phyloP scores from a whole-genome alignment of 1,284 basidiomycete species.

The Fomitopsis palustris region DNA sequence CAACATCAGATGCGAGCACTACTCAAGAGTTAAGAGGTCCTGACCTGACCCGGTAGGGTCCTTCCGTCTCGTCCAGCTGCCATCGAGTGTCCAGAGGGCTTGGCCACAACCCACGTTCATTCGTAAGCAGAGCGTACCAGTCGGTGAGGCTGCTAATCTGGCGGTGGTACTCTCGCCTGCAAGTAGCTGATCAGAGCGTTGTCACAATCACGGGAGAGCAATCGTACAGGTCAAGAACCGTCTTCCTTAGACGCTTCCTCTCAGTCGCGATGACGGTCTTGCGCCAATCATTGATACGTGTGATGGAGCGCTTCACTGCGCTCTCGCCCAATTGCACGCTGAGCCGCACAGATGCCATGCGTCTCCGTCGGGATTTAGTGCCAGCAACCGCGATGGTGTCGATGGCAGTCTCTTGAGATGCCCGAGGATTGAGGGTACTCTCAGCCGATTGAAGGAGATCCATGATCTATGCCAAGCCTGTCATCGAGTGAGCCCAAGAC shows the following conservation, averaged over 20 bases:
- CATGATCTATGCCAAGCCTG: constrained; percentile 43
- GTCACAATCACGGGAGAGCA: not conserved
- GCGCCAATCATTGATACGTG: constrained; percentile 67
- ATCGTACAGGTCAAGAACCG: constrained; percentile 64
- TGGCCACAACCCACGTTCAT: constrained; percentile 82
- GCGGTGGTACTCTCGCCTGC: constrained; percentile 65
- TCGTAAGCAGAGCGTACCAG: constrained; percentile 53
- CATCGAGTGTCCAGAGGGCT: constrained; percentile 53
- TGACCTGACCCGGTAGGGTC: constrained; percentile 79
- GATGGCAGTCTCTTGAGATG: constrained; percentile 43
- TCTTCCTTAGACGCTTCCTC: constrained; percentile 66
- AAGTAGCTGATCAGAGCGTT: not conserved
- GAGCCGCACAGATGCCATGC: constrained; percentile 50
- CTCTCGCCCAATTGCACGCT: constrained; percentile 62
- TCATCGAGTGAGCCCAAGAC: constrained; percentile 6
- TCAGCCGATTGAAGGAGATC: constrained; percentile 54
- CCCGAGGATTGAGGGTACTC: constrained; percentile 42
- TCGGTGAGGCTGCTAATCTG: constrained; percentile 61
- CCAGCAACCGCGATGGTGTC: constrained; percentile 50
- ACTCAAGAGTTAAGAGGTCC: constrained; percentile 6
- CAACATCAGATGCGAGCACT: not conserved
- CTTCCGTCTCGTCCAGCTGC: constrained; percentile 86
- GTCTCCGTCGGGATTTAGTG: constrained; percentile 45
- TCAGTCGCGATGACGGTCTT: constrained; percentile 63
- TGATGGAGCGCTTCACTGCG: constrained; percentile 55